Evolutionary conservation across 164 flowering plant species (phyloP).

Genomic region (Magnolia officinalis): DNA sequence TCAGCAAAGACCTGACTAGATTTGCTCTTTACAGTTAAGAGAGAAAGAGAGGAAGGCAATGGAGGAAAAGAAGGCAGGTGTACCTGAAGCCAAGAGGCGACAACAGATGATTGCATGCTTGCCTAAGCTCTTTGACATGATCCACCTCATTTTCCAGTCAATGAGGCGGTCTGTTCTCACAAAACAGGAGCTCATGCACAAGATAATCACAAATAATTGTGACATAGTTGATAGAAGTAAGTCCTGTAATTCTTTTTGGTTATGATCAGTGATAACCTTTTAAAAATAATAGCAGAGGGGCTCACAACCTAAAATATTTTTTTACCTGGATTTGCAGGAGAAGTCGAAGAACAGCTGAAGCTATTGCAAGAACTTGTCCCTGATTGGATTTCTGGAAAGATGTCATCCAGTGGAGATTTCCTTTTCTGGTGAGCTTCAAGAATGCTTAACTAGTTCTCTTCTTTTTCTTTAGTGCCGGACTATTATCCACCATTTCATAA

Average conservation of each 20-base stretch:
- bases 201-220: constrained; percentile 37
- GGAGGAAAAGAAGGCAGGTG: constrained; percentile 62
- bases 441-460: background rate
- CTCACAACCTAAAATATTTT: background rate
- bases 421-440: constrained; percentile 46
- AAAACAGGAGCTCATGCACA: constrained; percentile 73
- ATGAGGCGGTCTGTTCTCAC: constrained; percentile 52
- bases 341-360: constrained; percentile 65
- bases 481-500: too few species aligned
- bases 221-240: constrained; percentile 67
- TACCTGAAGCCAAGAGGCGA: constrained; percentile 67
- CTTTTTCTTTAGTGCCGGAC: background rate
- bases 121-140: constrained; percentile 68
- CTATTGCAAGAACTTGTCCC: constrained; percentile 65
- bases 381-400: constrained; percentile 61
- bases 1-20: background rate
- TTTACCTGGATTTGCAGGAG: constrained; percentile 38
- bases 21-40: constrained; percentile 43
- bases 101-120: constrained; percentile 52
- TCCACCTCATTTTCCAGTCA: constrained; percentile 61
- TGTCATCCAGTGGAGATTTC: constrained; percentile 49
- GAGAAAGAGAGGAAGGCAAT: constrained; percentile 52
- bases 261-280: background rate
- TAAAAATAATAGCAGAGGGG: background rate
- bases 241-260: constrained; percentile 5